A percentile compares a stretch with the other conserved stretches of the same genome.
phyloP scores from a whole-genome alignment of 345 rosid species.

The Syzygium grande region DNA sequence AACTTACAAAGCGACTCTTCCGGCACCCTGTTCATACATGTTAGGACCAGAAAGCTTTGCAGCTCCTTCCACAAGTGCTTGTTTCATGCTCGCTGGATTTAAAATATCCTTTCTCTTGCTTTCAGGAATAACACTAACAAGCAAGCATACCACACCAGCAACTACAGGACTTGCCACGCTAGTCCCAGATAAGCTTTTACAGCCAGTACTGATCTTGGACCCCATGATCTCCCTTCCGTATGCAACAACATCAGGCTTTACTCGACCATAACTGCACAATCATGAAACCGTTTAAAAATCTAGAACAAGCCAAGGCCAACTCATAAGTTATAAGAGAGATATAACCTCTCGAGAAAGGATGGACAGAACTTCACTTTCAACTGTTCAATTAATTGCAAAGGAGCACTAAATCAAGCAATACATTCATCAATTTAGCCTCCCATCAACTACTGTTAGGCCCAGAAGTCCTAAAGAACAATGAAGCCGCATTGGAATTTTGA shows the following conservation, averaged over 20 bases:
- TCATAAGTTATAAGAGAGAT: background rate
- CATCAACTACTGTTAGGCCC: background rate
- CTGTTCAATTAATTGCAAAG: background rate
- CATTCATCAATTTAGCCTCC: background rate
- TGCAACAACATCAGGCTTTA: conserved; percentile 96
- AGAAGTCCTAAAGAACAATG: background rate
- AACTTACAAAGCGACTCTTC: conserved; percentile 93
- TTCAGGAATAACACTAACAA: conserved; percentile 84
- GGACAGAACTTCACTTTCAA: background rate
- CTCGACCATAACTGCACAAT: conserved; percentile 73
- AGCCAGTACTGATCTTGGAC: conserved; percentile 91
- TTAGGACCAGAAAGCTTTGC: conserved; percentile 93
- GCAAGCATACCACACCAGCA: conserved; percentile 96
- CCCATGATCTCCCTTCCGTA: conserved; percentile 97
- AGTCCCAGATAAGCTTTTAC: conserved; percentile 96
- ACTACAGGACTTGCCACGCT: conserved; percentile 99
- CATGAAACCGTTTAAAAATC: background rate
- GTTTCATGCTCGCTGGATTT: conserved; percentile 99
- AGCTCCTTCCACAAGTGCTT: conserved; percentile 97
- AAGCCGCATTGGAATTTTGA: background rate
- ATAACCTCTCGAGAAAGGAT: background rate
- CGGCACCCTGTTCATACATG: conserved; percentile 98
- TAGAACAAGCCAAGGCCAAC: background rate
- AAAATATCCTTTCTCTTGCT: conserved; percentile 50
- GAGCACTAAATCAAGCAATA: background rate